Evolutionary conservation across 208 protist species (phyloP).

Genomic region (Trypanosoma cruzi): DNA sequence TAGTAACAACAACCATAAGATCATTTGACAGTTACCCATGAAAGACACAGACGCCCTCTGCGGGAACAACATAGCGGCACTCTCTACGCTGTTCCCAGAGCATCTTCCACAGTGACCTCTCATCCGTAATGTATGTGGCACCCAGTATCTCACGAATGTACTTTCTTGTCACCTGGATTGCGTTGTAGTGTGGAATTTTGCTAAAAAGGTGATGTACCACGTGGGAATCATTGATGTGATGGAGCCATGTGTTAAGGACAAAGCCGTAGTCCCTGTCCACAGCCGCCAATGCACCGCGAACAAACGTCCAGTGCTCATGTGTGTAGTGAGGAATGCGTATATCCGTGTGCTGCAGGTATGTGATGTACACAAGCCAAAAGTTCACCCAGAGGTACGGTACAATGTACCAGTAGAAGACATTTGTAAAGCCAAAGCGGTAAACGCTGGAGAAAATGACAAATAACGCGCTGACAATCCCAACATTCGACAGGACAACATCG

Average conservation of each 20-base stretch:
- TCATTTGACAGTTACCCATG: slow-evolving; percentile 9
- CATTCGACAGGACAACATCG: slow-evolving; percentile 75
- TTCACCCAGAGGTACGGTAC: slow-evolving; percentile 90
- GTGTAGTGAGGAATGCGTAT: slow-evolving; percentile 90
- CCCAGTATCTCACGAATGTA: slow-evolving; percentile 76
- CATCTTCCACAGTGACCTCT: slow-evolving; percentile 39
- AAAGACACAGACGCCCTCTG: slow-evolving; percentile 74
- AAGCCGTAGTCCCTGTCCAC: slow-evolving; percentile 93
- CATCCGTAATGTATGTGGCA: slow-evolving; percentile 72
- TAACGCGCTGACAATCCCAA: slow-evolving; percentile 65
- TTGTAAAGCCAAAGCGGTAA: slow-evolving; percentile 59
- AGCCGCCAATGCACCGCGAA: slow-evolving; percentile 90
- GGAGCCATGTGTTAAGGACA: slow-evolving; percentile 81
- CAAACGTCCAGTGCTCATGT: slow-evolving; percentile 93
- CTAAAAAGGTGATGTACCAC: slow-evolving; percentile 95
- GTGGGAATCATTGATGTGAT: slow-evolving; percentile 96
- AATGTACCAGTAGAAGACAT: slow-evolving; percentile 77
- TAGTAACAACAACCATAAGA: too few species aligned
- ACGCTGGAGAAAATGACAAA: slow-evolving; percentile 38
- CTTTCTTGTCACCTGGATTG: slow-evolving; percentile 80
- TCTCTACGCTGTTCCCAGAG: slow-evolving; percentile 55
- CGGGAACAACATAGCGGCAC: slow-evolving; percentile 81
- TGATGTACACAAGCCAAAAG: slow-evolving; percentile 93
- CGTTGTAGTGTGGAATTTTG: slow-evolving; percentile 94
- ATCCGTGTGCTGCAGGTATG: slow-evolving; percentile 95